Percentiles rank a stretch among this genome's conserved stretches.
Conservation (phyloP, 2,329 filamentous ascomycete species). For the Chrysoporthe deuterocubensis region DNA sequence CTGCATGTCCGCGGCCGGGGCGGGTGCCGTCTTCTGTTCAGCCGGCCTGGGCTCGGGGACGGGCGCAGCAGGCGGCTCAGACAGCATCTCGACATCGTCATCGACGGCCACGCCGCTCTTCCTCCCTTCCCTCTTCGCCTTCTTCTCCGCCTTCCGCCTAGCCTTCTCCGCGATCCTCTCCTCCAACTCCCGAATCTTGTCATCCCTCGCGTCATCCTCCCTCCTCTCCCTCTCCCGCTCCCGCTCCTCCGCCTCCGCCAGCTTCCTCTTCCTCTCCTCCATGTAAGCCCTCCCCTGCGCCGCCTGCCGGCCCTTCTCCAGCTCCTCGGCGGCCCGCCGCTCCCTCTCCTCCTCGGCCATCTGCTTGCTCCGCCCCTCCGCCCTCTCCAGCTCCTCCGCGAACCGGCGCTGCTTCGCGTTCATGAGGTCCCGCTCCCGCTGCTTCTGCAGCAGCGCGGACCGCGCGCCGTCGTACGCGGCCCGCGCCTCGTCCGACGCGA, state of each 20-base stretch:
- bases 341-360: conserved; percentile 47
- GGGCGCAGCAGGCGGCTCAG: conserved; percentile 7
- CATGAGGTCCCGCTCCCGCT: conserved; percentile 73
- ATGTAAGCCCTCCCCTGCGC: conserved; percentile 39
- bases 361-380: conserved; percentile 70
- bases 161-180: conserved; percentile 45
- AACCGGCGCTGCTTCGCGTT: conserved; percentile 74
- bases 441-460: conserved; percentile 70
- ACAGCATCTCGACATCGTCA: conserved; percentile 7
- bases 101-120: conserved; percentile 32
- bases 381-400: conserved; percentile 83
- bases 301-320: conserved; percentile 39
- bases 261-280: conserved; percentile 48
- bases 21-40: conserved; percentile 17
- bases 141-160: conserved; percentile 46
- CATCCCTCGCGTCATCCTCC: conserved; percentile 35
- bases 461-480: conserved; percentile 78
- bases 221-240: conserved; percentile 42
- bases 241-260: conserved; percentile 47
- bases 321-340: conserved; percentile 33
- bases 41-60: conserved; percentile 14
- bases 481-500: conserved; percentile 72
- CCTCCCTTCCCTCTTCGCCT: conserved; percentile 47
- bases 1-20: conserved; percentile 25
- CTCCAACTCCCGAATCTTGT: conserved; percentile 50